These are phyloP conservation scores for Bruguiera gymnorhiza DNA, from an alignment of 345 rosid genomes.

Conservation along the genomic window DNA sequence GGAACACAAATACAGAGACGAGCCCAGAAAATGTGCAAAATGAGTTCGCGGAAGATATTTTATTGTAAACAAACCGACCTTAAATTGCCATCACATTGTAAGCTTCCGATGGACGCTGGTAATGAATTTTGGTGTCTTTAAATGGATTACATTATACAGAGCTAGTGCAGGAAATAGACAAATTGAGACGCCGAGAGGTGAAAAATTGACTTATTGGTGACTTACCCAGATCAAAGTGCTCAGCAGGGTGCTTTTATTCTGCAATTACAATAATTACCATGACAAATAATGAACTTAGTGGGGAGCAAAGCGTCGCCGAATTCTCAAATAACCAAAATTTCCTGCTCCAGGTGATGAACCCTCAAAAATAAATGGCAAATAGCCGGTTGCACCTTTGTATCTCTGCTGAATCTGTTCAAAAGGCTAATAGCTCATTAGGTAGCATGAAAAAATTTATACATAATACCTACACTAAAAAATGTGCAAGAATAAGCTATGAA, in stretches of 20 bases:
- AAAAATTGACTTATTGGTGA: no score
- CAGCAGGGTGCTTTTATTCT: background rate
- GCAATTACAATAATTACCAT: background rate
- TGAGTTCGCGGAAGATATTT: no score
- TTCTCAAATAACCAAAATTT: constrained; percentile 69
- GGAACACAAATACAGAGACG: no score
- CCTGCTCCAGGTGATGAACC: constrained; percentile 96
- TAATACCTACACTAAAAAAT: background rate
- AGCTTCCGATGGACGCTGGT: no score
- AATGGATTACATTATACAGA: no score
- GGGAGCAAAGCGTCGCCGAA: constrained; percentile 51
- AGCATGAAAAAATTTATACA: background rate
- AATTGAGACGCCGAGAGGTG: no score
- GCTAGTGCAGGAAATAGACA: no score
- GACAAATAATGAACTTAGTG: background rate
- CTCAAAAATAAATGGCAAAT: constrained; percentile 74
- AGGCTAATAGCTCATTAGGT: background rate
- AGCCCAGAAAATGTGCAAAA: no score
- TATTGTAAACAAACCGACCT: no score
- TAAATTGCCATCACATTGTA: no score
- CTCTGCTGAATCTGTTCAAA: constrained; percentile 65
- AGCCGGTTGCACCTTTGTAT: constrained; percentile 89
- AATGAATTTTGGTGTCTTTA: no score
- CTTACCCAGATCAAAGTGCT: background rate
- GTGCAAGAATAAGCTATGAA: background rate